phyloP scores from a whole-genome alignment of 2,329 filamentous ascomycete genomes.

The Calonectria pseudoreteaudii region DNA sequence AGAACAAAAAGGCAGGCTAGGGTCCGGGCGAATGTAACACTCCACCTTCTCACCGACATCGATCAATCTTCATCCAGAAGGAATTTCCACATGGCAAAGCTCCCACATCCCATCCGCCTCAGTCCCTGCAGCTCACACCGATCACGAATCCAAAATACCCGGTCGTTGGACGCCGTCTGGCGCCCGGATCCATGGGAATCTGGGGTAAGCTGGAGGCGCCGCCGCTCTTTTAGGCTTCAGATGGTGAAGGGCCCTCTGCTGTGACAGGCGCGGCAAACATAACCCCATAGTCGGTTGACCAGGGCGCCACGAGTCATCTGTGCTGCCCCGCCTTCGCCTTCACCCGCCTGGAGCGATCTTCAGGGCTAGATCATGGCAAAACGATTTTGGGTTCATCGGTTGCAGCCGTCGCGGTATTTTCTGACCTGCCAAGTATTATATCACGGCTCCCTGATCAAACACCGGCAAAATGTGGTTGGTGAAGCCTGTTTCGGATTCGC shows the following conservation, averaged over 20 bases:
- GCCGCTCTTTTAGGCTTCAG: constrained; percentile 27
- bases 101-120: not conserved
- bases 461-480: not conserved
- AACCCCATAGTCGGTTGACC: constrained; percentile 14
- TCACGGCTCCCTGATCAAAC: not conserved
- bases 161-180: constrained; percentile 17
- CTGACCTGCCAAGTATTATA: not conserved
- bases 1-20: not conserved
- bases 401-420: constrained; percentile 16
- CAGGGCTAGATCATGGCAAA: constrained; percentile 20
- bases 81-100: constrained; percentile 22
- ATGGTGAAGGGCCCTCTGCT: constrained; percentile 37
- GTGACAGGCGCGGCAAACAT: constrained; percentile 41
- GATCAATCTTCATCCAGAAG: constrained; percentile 21
- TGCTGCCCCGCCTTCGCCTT: constrained; percentile 15
- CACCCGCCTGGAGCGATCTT: constrained; percentile 12
- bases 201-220: constrained; percentile 26
- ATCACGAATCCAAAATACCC: constrained; percentile 25
- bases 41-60: constrained; percentile 18
- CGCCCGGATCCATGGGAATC: constrained; percentile 26
- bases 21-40: constrained; percentile 6
- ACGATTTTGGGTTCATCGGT: not conserved
- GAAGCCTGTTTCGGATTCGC: not conserved
- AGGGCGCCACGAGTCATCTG: constrained; percentile 18
- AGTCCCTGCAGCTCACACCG: constrained; percentile 23